A percentile compares a stretch with the other conserved stretches of the same genome.
Conservation (phyloP, 345 rosid species). For the Linum trigynum region DNA sequence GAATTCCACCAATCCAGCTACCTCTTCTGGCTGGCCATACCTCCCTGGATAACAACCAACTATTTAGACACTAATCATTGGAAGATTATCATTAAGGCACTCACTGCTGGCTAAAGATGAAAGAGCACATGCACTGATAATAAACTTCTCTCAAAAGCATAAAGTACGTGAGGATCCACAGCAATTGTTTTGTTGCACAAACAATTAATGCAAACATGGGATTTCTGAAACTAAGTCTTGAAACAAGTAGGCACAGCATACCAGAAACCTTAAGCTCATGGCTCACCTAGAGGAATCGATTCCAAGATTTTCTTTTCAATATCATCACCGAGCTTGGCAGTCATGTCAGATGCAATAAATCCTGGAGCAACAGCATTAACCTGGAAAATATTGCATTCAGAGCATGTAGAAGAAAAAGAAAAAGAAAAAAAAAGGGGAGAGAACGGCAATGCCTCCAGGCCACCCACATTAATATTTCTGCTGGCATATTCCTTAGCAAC, state of each 20-base stretch:
- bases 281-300: slow-evolving; percentile 76
- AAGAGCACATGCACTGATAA: too few species aligned
- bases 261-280: background rate
- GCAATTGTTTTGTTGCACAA: slow-evolving; percentile 1
- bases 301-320: slow-evolving; percentile 83
- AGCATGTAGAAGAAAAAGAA: background rate
- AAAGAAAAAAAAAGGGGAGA: slow-evolving; percentile 4
- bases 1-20: slow-evolving; percentile 95
- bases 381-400: slow-evolving; percentile 25
- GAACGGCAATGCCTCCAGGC: slow-evolving; percentile 32
- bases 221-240: background rate
- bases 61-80: background rate
- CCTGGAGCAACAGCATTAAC: slow-evolving; percentile 94
- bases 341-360: slow-evolving; percentile 91
- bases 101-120: too few species aligned
- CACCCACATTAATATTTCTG: slow-evolving; percentile 73
- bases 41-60: slow-evolving; percentile 46
- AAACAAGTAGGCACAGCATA: too few species aligned
- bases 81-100: too few species aligned
- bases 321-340: slow-evolving; percentile 85
- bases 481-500: slow-evolving; percentile 86
- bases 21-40: slow-evolving; percentile 96
- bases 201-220: background rate
- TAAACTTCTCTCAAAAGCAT: background rate
- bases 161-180: too few species aligned